Evolutionary conservation across 768 basidiomycete species (phyloP).

Genomic region (Collybia sp.): DNA sequence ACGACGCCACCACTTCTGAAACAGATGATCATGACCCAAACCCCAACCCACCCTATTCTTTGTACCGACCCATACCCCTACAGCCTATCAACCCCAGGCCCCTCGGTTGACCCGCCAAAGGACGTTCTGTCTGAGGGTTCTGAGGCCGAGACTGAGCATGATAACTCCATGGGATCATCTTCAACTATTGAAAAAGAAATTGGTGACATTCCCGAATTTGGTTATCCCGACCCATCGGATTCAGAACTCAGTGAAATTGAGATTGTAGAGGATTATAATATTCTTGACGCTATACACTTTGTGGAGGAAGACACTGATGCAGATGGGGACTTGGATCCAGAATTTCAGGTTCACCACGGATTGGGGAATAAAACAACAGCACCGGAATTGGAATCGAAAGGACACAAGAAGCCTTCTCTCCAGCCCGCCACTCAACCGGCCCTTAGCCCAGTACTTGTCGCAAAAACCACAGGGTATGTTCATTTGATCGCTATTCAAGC

Average conservation of each 20-base stretch:
- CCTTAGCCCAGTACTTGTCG: too few relatives aligned
- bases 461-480: too few relatives aligned
- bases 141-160: constrained; percentile 21
- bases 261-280: not conserved
- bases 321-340: constrained; percentile 30
- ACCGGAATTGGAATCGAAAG: too few relatives aligned
- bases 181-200: constrained; percentile 18
- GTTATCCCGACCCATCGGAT: constrained; percentile 11
- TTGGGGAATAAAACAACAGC: too few relatives aligned
- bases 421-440: too few relatives aligned
- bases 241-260: not conserved
- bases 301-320: constrained; percentile 24
- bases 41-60: constrained; percentile 26
- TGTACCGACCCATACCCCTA: constrained; percentile 41
- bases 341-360: constrained; percentile 14
- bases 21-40: constrained; percentile 9
- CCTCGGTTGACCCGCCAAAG: constrained; percentile 8
- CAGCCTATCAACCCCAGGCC: constrained; percentile 39
- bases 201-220: constrained; percentile 15
- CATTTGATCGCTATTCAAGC: too few relatives aligned
- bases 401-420: too few relatives aligned
- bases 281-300: not conserved
- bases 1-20: constrained; percentile 3
- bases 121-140: constrained; percentile 10
- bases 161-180: constrained; percentile 26